Evolutionary conservation across 495 filamentous ascomycete species (phyloP), one percentile per base, ranked within the genome.

Genomic region (Tuber calosporum): DNA sequence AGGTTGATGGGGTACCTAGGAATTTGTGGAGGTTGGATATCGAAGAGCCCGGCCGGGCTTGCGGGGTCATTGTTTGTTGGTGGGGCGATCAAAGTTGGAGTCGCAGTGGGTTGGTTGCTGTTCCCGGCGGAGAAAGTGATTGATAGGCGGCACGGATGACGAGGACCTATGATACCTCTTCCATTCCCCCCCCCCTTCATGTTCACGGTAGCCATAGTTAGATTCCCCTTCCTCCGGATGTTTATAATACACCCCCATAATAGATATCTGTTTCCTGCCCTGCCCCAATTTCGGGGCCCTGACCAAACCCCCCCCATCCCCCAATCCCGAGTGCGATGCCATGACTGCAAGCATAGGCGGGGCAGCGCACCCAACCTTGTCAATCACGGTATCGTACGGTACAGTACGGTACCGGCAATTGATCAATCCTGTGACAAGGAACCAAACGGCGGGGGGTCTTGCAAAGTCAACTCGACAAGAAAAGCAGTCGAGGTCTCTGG

Each of bases 1-100:
- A 53, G 53, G 53, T 9, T 13, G 30, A 17, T n/a, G 37, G 37
- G 37, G 67, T 7, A 30, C 5, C 15, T 2, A 69, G 67, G 67
- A 0, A 87, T 92, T 69, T 80, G 83, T 0, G 89, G 89, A 8
- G 90, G 89, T 0, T 90, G 87, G 86, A 84, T 92, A 79, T 85
- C 86, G 80, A 83, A 85, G 71, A 88, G 84, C 75, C 77, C 78
- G 26, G 86, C 85, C 22, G 87, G 87, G 34, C 85, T 91, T 82
- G 80, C 85, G 76, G 83, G 83, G 15, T 85, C 85, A 30, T 77
- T 91, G 73, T 91, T 88, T 89, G 82, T 90, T 68, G 87, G 86
- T 1, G 89, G 84, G 5, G 85, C 83, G 0, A 77, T 90, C 22
- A 91, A 91, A 83, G 26, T 82, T 26, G 76, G 41, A n/a, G 80